phyloP scores from a whole-genome alignment of 108 stramenopile genomes.

The Stephanodiscus triporus region DNA sequence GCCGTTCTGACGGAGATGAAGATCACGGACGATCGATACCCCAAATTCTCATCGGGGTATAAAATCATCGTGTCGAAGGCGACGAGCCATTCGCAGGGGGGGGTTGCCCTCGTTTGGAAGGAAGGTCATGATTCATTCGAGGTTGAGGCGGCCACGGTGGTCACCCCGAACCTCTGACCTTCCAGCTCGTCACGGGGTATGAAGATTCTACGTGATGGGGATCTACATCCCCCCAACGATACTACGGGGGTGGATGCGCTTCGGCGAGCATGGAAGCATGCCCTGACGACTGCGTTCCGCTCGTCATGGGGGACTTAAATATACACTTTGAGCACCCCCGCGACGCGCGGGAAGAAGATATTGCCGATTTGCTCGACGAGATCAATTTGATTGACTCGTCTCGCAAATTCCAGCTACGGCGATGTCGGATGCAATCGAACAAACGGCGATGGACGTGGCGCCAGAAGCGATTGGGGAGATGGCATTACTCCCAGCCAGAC shows the following conservation, averaged over 20 bases:
- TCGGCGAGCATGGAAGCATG: neutral
- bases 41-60: no score
- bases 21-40: no score
- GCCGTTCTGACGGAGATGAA: no score
- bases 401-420: neutral
- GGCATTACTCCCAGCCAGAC: neutral
- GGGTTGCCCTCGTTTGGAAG: no score
- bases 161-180: no score
- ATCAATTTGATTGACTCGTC: neutral
- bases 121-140: no score
- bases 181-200: no score
- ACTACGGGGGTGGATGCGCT: neutral
- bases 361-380: neutral
- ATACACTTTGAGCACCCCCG: neutral
- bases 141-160: no score
- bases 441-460: neutral
- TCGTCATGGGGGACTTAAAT: neutral
- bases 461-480: neutral
- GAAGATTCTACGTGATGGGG: no score
- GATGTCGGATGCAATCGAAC: neutral
- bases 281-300: neutral
- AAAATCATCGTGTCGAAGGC: no score
- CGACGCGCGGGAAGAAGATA: neutral
- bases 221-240: no score
- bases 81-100: no score